Percentiles rank a stretch among this genome's conserved stretches.
Conservation (phyloP, 176 grass and related monocot genomes). For the Tuctoria greenei region DNA sequence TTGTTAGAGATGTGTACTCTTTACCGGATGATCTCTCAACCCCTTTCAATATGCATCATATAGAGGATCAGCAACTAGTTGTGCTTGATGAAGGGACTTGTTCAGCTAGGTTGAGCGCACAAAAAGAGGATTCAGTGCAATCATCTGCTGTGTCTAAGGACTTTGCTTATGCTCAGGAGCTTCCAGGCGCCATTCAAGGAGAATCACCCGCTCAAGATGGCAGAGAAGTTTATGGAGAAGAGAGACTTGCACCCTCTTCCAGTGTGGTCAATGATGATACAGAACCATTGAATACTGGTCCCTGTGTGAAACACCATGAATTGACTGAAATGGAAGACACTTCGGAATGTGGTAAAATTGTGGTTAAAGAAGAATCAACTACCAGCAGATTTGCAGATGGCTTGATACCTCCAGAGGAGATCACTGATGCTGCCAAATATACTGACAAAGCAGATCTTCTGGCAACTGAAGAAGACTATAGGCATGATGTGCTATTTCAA, state of each 20-base stretch:
- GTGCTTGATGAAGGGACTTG: slow-evolving; percentile 35
- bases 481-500: slow-evolving; percentile 27
- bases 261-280: slow-evolving; percentile 18
- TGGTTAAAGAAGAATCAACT: slow-evolving; percentile 41
- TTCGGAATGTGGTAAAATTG: slow-evolving; percentile 37
- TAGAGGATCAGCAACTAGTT: slow-evolving; percentile 26
- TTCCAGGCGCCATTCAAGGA: slow-evolving; percentile 19
- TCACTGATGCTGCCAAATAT: slow-evolving; percentile 21
- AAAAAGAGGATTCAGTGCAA: slow-evolving; percentile 35
- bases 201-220: slow-evolving; percentile 26
- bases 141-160: slow-evolving; percentile 8
- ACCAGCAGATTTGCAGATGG: slow-evolving; percentile 20
- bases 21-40: slow-evolving; percentile 35
- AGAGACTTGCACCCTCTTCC: not conserved
- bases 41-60: slow-evolving; percentile 15
- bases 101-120: slow-evolving; percentile 36
- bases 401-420: slow-evolving; percentile 25
- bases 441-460: slow-evolving; percentile 25
- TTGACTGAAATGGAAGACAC: slow-evolving; percentile 25
- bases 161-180: slow-evolving; percentile 35
- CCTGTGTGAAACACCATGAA: slow-evolving; percentile 21
- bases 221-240: not conserved
- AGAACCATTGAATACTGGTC: slow-evolving; percentile 5
- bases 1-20: slow-evolving; percentile 29
- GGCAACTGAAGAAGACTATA: slow-evolving; percentile 32